Evolutionary conservation across 768 basidiomycete species (phyloP).

Genomic region (Kondoa malvinella): DNA sequence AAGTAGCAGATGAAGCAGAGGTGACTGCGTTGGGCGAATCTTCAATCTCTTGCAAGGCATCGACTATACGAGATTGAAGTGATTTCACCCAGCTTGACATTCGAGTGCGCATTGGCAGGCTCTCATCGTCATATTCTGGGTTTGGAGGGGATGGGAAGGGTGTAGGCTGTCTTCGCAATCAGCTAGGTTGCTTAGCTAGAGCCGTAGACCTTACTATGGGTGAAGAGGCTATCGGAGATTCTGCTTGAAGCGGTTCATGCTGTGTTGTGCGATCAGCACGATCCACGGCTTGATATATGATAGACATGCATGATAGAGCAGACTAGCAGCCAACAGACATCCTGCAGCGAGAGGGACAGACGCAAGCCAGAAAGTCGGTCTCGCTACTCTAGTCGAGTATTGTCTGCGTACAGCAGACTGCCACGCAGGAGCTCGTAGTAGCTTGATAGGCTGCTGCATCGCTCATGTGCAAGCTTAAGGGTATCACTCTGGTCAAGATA

Average conservation of each 20-base stretch:
- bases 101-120: constrained; percentile 49
- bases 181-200: background rate
- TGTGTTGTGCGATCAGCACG: background rate
- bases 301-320: background rate
- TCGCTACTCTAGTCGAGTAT: too few relatives aligned
- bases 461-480: too few relatives aligned
- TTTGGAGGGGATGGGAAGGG: background rate
- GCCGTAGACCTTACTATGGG: background rate
- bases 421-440: too few relatives aligned
- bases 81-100: constrained; percentile 57
- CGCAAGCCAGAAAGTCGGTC: background rate
- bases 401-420: background rate
- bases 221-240: background rate
- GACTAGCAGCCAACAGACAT: background rate
- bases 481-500: too few relatives aligned
- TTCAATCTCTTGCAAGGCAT: constrained; percentile 61
- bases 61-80: constrained; percentile 66
- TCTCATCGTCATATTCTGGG: constrained; percentile 19
- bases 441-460: too few relatives aligned
- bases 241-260: background rate
- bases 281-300: background rate
- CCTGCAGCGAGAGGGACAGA: background rate
- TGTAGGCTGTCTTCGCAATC: background rate
- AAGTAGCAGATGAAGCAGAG: background rate
- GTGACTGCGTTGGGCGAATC: constrained; percentile 38